A percentile compares a stretch with the other conserved stretches of the same genome.
Conservation (phyloP, 2,329 filamentous ascomycete species). For the Daldinia sp. region DNA sequence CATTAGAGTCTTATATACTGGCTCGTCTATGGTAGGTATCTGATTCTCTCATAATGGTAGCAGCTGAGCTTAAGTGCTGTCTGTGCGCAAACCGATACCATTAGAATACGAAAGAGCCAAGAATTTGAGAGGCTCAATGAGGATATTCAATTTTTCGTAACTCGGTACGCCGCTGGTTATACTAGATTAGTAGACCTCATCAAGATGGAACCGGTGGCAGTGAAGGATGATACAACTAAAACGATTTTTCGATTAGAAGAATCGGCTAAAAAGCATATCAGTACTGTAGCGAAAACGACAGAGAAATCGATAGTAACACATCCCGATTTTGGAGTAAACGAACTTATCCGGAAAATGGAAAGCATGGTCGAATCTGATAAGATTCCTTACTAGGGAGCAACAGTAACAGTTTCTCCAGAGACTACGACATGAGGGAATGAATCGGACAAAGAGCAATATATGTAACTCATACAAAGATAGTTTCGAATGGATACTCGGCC, state of each 20-base stretch:
- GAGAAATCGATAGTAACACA: too few species aligned
- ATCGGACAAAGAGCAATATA: neutral
- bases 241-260: too few species aligned
- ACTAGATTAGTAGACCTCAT: neutral
- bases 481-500: neutral
- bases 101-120: neutral
- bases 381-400: neutral
- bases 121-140: neutral
- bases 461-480: neutral
- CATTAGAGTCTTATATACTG: neutral
- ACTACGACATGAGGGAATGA: neutral
- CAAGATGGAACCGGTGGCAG: neutral
- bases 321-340: too few species aligned
- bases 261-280: too few species aligned
- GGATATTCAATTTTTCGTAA: neutral
- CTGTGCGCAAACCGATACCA: neutral
- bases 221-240: neutral
- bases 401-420: neutral
- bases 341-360: too few species aligned
- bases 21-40: neutral
- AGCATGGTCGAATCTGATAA: too few species aligned
- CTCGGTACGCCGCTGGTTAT: neutral
- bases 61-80: neutral
- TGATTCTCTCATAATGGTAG: neutral
- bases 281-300: too few species aligned